Evolutionary conservation across 2,329 filamentous ascomycete species (phyloP), one percentile per base, ranked within the genome.

Genomic region (Chrysosporium keratinophilum): DNA sequence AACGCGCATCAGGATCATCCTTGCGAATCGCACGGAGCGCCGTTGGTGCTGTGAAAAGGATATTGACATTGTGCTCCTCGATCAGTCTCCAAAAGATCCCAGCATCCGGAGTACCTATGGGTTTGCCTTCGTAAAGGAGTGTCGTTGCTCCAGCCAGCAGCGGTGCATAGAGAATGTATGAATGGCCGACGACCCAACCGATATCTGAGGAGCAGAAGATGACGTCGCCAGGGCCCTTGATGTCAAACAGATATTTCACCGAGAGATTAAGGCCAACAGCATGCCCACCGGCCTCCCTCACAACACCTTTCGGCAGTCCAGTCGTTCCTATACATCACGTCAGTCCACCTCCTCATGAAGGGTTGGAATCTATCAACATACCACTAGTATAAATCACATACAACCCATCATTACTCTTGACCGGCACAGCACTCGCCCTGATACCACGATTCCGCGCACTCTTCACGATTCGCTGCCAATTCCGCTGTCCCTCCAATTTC

Each of bases 121-220:
- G 90, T 61, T 96, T 96, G n/a, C 90, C 91, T 71, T 96, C 90
- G 67, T 89, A 96, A 0, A 96, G 75, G 1, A 96, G 80, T 0
- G 88, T 95, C 1, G 89, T 84, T 1, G 90, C 89, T 4, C 90
- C 90, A 0, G 85, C 81, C 1, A 96, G 78, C 5, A 97, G 78
- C 11, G 90, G 90, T 3, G 82, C 90, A 64, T 96, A 96, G 11
- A 95, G 75, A 58, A 95, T 95, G 66, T 93, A 96, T 5, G 82
- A 85, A 65, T 89, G 82, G 2, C 87, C 87, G 0, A 93, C 87
- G 0, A 90, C 88, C 91, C 90, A 96, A 33, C 90, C 91, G 54
- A 96, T 91, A 64, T 97, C 90, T 12, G 84, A 88, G 1, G 85
- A 84, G 5, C 83, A 86, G 65, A 88, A 84, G 68, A 85, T 80